Base-by-base conservation (phyloP, 768 basidiomycete genomes). In the Omphalotus guepiniiformis region DNA sequence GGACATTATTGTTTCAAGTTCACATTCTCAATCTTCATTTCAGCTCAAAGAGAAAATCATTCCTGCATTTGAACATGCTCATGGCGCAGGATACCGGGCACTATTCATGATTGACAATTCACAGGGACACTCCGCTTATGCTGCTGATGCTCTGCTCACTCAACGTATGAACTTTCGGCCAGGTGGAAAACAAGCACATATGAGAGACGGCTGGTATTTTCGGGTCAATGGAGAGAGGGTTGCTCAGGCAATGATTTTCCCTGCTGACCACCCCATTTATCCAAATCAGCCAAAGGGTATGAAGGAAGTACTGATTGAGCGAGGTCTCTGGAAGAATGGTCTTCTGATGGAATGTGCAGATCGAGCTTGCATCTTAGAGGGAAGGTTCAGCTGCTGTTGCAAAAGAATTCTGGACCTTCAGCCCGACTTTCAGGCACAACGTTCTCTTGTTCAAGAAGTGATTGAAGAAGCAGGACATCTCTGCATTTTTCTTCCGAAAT, bases 211-310 rank as follows among this genome's bases (percentile, higher is more conserved):
- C 4, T 58, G 57, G 57, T n/a, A n/a, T n/a, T 58, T 23, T 38
- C 18, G 42, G 40, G 25, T 48, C 11, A 44, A 38, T 35, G 29
- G 42, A 4, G 13, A 26, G 15, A 26, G 39, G 23, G 23, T 52
- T 11, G 15, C 18, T 3, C 55, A 58, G 39, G 6, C n/a, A 7
- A 38, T 38, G 16, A 18, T 38, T n/a, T 38, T 38, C 16, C 36
- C 16, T 6, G 6, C n/a, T 6, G 6, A 7, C 16, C 36, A 38
- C 21, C 36, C 16, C 6, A 19, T n/a, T 15, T 38, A 7, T 38
- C 36, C 16, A 18, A 38, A 38, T 38, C 13, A 51, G 27, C 60
- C 62, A 22, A 68, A 68, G 34, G 67, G 67, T 3, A 66, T 68
- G 51, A 52, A 56, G 34, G 21, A 39, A 8, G 50, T 65, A n/a